Evolutionary conservation across 257 asterid genomes (phyloP), one percentile per base, ranked within the genome.

Genomic region (Solanum bulbocastanum): DNA sequence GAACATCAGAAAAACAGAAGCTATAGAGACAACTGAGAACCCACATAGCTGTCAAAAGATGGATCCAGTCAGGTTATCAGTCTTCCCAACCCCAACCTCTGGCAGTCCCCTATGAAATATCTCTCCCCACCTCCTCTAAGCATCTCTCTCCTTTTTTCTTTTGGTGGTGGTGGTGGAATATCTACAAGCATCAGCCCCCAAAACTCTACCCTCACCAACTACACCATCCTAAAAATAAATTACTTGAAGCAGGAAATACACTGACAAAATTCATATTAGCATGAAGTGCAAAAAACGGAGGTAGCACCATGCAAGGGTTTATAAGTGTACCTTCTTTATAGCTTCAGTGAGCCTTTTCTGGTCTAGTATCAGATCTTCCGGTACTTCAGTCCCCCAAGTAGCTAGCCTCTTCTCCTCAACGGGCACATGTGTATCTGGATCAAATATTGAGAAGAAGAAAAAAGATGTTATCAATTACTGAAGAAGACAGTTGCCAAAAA

Each of bases 321-420:
- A 23, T 40, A 46, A 25, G 37, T 8, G 37, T 42, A 97, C 99
- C 98, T 96, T 96, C 84, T 90, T 90, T 86, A 94, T 96, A 69
- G 99, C 93, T 87, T 92, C 98, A 10, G 92, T 89, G 69, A 96
- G 90, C 86, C 88, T 94, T 79, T 87, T 90, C 91, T 94, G 88
- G 86, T 97, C 99, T 86, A 97, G 68, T 87, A 93, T 93, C 90
- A 97, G 84, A 94, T 95, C 99, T 23, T 93, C 98, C 15, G 98
- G 98, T 66, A 95, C 93, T 83, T 97, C 99, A 49, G 98, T 87
- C 83, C 99, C 99, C 99, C 99, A 97, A 0, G 97, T 94, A 16
- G 98, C 99, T 40, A 92, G 91, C 85, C 88, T 93, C 94, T 90
- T 95, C 90, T 92, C 96, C 91, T 95, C 98, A 36, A 86, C 46